phyloP scores from a whole-genome alignment of 2,329 filamentous ascomycete species.

The Penicillium sp. region DNA sequence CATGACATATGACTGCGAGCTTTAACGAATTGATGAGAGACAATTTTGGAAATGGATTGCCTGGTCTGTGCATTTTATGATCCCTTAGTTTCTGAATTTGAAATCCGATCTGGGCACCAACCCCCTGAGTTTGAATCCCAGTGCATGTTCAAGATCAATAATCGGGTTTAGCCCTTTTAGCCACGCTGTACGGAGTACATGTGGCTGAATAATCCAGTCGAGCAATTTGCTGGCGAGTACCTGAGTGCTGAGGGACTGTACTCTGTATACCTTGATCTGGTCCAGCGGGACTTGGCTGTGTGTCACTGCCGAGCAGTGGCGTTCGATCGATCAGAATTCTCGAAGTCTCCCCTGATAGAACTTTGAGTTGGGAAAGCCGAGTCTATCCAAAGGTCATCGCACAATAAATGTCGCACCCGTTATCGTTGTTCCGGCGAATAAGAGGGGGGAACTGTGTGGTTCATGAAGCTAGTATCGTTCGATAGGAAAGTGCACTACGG shows the following conservation, averaged over 20 bases:
- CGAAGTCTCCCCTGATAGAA: background rate
- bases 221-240: background rate
- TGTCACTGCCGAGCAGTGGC: conserved; percentile 3
- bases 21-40: conserved; percentile 2
- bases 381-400: background rate
- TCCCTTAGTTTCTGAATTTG: background rate
- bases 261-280: background rate
- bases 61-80: background rate
- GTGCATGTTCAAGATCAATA: background rate
- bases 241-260: background rate
- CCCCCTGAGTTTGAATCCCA: background rate
- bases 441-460: background rate
- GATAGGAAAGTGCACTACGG: background rate
- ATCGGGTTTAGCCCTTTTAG: background rate
- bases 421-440: background rate
- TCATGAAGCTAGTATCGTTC: background rate
- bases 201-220: background rate
- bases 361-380: background rate
- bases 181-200: too few relatives aligned
- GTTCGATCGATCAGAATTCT: conserved; percentile 7
- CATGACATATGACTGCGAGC: background rate
- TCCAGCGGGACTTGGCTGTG: background rate
- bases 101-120: background rate
- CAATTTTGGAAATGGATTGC: background rate
- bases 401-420: background rate